Conservation (phyloP, 257 asterid genomes). For the Lantana camara region DNA sequence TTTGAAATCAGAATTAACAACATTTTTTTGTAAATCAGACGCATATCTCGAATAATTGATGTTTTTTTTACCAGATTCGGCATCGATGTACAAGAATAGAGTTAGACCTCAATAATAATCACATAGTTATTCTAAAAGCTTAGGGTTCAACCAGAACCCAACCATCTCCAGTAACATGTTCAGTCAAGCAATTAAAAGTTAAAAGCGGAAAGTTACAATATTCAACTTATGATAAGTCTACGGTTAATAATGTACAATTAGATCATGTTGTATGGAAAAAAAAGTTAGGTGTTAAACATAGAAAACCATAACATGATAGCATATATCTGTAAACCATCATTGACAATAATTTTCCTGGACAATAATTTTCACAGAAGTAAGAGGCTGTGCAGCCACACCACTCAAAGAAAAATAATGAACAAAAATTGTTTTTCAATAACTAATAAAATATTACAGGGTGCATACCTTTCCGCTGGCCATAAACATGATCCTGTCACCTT, state of each 20-base stretch:
- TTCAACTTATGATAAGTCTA: background rate
- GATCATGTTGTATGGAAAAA: too few relatives aligned
- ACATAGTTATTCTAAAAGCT: background rate
- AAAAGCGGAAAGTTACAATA: background rate
- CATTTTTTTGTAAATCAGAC: too few relatives aligned
- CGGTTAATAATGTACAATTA: background rate
- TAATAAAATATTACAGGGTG: constrained; percentile 12
- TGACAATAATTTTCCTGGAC: too few relatives aligned
- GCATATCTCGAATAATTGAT: too few relatives aligned
- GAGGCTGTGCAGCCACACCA: constrained; percentile 4
- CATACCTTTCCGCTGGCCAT: constrained; percentile 98
- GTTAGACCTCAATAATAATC: constrained; percentile 1
- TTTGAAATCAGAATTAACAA: background rate
- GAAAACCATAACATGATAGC: background rate
- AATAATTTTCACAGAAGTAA: constrained; percentile 11
- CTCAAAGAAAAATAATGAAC: constrained; percentile 16
- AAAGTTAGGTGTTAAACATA: background rate
- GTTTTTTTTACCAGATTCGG: background rate
- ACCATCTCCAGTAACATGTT: background rate
- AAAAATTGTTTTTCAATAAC: constrained; percentile 16
- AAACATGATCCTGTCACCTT: constrained; percentile 85
- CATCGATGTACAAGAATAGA: background rate
- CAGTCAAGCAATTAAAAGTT: background rate
- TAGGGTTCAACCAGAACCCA: background rate
- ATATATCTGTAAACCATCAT: background rate